Evolutionary conservation across 2,329 filamentous ascomycete species (phyloP).

Genomic region (Talaromyces sp.): DNA sequence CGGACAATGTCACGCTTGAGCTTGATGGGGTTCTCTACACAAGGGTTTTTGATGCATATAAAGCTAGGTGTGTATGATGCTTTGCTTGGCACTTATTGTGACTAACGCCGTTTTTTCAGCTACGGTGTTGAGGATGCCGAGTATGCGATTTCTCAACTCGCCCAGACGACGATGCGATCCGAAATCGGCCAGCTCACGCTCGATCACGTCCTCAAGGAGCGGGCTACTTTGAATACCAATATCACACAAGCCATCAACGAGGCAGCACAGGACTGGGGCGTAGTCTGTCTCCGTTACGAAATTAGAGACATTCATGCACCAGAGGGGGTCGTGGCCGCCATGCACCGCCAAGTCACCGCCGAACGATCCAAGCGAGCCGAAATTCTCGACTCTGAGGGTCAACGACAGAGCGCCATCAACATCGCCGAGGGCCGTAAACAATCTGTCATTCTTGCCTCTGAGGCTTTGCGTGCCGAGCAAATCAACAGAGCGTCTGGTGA

Average conservation of each 20-base stretch:
- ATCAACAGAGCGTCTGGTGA: conserved; percentile 93
- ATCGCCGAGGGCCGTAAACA: conserved; percentile 98
- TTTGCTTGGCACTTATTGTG: conserved; percentile 8
- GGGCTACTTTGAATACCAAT: conserved; percentile 91
- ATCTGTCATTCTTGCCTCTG: conserved; percentile 90
- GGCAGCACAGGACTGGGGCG: conserved; percentile 93
- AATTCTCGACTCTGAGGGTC: conserved; percentile 94
- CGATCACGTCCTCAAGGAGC: conserved; percentile 96
- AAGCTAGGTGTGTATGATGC: conserved; percentile 67
- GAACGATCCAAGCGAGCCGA: conserved; percentile 97
- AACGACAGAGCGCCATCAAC: conserved; percentile 96
- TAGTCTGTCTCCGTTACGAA: conserved; percentile 93
- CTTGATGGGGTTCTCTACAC: conserved; percentile 95
- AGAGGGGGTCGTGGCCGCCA: conserved; percentile 87
- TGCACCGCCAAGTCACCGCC: conserved; percentile 97
- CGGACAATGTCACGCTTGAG: conserved; percentile 96
- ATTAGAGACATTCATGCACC: conserved; percentile 98
- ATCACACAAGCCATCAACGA: conserved; percentile 99
- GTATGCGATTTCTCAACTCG: conserved; percentile 96
- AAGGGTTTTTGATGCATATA: conserved; percentile 94
- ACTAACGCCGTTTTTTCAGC: conserved; percentile 45
- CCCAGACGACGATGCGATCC: conserved; percentile 97
- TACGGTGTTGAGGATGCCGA: conserved; percentile 98
- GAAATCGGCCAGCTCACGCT: conserved; percentile 96
- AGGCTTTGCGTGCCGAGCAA: conserved; percentile 82